These are phyloP conservation scores for Exophiala sp. DNA, from an alignment of 2,329 filamentous ascomycete species.

Conservation along the genomic window DNA sequence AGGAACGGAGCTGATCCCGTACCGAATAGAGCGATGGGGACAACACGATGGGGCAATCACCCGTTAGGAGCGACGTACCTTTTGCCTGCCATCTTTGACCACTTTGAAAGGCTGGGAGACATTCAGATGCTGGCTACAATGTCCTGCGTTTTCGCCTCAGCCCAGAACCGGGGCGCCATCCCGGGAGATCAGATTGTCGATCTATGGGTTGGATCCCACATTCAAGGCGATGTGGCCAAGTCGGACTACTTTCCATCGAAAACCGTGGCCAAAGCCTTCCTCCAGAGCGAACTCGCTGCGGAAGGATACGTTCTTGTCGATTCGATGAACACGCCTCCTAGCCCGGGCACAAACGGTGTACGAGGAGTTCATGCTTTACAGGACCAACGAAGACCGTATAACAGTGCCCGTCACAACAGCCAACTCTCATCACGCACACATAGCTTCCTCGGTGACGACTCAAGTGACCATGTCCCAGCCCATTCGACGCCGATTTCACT, in stretches of 20 bases:
- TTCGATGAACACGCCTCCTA: constrained; percentile 2
- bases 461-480: constrained; percentile 16
- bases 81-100: constrained; percentile 51
- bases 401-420: constrained; percentile 11
- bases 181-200: constrained; percentile 1
- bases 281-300: constrained; percentile 12
- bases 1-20: constrained; percentile 32
- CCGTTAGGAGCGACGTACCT: constrained; percentile 52
- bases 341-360: not conserved
- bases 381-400: constrained; percentile 7
- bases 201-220: not conserved
- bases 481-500: constrained; percentile 22
- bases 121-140: constrained; percentile 62
- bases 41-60: constrained; percentile 53
- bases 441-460: constrained; percentile 22
- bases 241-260: constrained; percentile 21
- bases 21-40: constrained; percentile 14
- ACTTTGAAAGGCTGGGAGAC: constrained; percentile 57
- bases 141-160: constrained; percentile 50
- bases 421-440: constrained; percentile 21
- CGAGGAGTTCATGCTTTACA: not conserved
- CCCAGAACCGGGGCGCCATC: constrained; percentile 7
- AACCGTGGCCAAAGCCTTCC: constrained; percentile 19
- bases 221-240: not conserved
- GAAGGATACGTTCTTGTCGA: constrained; percentile 19